A percentile compares a stretch with the other conserved stretches of the same genome.
Evolutionary conservation across 2,329 filamentous ascomycete species (phyloP).

Genomic region (Fusarium albosuccineum): DNA sequence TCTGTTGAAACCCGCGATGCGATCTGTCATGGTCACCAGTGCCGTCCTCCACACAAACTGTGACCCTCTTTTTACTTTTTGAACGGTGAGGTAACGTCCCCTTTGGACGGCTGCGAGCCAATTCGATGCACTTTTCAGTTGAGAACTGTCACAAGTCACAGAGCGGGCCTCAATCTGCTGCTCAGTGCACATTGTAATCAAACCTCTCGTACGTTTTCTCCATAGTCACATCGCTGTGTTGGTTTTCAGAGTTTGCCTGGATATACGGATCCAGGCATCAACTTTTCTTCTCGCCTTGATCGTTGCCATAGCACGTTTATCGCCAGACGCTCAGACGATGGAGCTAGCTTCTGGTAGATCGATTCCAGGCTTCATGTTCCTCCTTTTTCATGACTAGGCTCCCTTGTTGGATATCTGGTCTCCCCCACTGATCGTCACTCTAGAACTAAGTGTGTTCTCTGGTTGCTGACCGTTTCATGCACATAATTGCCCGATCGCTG

Average conservation of each 20-base stretch:
- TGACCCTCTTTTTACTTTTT: slow-evolving; percentile 16
- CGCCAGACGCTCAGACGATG: slow-evolving; percentile 30
- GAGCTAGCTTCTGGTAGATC: slow-evolving; percentile 13
- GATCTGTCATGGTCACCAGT: slow-evolving; percentile 13
- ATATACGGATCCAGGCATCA: background rate
- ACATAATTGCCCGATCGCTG: slow-evolving; percentile 24
- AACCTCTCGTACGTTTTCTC: slow-evolving; percentile 30
- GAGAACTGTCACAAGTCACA: background rate
- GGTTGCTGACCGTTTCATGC: slow-evolving; percentile 22
- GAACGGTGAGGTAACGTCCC: slow-evolving; percentile 28
- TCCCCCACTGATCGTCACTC: slow-evolving; percentile 28
- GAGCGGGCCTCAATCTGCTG: slow-evolving; percentile 3
- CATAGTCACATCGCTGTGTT: background rate
- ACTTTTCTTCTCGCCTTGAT: background rate
- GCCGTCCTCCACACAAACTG: slow-evolving; percentile 14
- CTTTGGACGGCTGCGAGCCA: background rate
- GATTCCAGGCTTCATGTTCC: slow-evolving; percentile 6
- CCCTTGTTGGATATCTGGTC: background rate
- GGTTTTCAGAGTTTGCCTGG: background rate
- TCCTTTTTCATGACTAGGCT: slow-evolving; percentile 3
- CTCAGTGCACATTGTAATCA: slow-evolving; percentile 6
- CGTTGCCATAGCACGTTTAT: slow-evolving; percentile 14
- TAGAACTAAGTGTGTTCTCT: slow-evolving; percentile 1
- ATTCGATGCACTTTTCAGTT: background rate
- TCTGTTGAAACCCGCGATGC: slow-evolving; percentile 27